Base-by-base conservation (phyloP, 805 yeast species). In the Helenozyma baotianmanensis region DNA sequence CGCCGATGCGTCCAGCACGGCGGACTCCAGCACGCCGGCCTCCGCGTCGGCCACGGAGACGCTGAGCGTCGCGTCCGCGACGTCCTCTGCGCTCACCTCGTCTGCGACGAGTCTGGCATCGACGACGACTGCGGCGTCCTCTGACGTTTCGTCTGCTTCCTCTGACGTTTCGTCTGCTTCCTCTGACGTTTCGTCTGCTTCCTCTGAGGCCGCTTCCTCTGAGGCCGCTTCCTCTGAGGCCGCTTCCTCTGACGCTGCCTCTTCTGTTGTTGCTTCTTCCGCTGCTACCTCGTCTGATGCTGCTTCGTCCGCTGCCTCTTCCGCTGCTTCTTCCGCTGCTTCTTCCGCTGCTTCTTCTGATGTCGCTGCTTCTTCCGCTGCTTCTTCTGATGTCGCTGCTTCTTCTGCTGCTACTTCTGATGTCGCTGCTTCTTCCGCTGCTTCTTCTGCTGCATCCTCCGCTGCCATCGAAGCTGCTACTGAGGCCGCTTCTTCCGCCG, bases 51-150 rank as follows among this genome's bases (percentile, higher is more conserved):
- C 32, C 3, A 11, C 34, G 14, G 24, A 29, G 1, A 23, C 33
- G 6, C 25, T n/a, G 12, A 23, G 31, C 23, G n/a, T 31, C 11
- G 30, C 45, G 24, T 21, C 43, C 9, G 34, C 23, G 11, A 33
- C 38, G 14, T 33, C 25, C 8, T 23, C 32, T 24, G 27, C 14
- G 17, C 33, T 32, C 9, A 14, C 30, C 16, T n/a, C 38, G 14
- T 17, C 35, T n/a, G 30, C 23, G 15, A 18, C 31, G 19, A 6
- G 7, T 17, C 5, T 5, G 5, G 19, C 19, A 17, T 17, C 19
- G 8, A 17, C 19, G 19, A 13, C 32, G 35, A 15, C 19, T 5
- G 8, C 19, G 7, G 8, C 19, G 8, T 5, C 19, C 5, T 5
- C 37, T 21, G 19, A 32, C 6, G 28, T 31, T 21, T 19, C 29